Conservation (phyloP, 345 rosid genomes). For the Eucalyptus sp. region DNA sequence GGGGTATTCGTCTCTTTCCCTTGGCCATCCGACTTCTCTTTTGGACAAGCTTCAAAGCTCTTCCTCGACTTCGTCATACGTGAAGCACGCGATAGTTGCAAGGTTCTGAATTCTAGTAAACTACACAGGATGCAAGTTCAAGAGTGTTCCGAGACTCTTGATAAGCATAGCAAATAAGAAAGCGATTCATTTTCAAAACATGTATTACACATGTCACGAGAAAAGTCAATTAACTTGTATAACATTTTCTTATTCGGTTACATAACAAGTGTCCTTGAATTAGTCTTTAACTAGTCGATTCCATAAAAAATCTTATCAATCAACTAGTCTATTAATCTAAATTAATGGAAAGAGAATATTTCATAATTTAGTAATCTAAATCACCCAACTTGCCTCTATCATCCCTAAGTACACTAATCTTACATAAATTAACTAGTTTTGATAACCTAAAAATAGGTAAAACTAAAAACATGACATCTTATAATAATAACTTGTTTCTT, state of each 20-base stretch:
- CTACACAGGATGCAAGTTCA: neutral
- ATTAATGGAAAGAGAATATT: neutral
- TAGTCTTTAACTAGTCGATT: neutral
- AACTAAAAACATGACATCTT: neutral
- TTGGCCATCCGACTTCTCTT: neutral
- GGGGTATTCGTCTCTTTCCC: neutral
- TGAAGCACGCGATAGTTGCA: neutral
- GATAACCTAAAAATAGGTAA: neutral
- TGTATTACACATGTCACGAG: neutral
- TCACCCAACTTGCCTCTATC: neutral
- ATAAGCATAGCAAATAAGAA: neutral
- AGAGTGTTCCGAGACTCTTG: neutral
- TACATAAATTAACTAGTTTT: neutral
- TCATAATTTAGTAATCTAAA: neutral
- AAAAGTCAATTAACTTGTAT: neutral
- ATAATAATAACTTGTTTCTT: neutral
- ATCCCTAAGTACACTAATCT: neutral
- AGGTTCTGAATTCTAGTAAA: neutral
- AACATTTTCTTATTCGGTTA: neutral
- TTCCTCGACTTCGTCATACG: neutral
- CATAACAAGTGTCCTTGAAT: neutral
- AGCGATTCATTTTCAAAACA: neutral
- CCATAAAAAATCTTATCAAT: neutral
- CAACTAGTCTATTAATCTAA: neutral
- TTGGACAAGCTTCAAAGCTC: neutral